These are phyloP conservation scores for Blastobotrys capitulatus DNA, from an alignment of 1,139 yeast species.

Conservation along the genomic window DNA sequence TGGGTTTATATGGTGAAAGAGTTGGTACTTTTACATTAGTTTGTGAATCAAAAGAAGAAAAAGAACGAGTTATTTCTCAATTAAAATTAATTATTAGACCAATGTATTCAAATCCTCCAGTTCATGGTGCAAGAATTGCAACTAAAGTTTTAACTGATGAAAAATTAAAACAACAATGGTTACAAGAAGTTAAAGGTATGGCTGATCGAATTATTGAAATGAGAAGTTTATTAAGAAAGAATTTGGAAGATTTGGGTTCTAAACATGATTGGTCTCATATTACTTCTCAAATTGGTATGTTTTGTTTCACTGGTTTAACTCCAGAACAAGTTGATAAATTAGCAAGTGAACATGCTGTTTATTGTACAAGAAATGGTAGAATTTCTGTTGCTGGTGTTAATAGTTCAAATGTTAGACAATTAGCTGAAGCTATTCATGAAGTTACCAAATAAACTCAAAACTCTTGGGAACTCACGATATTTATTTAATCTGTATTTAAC, in stretches of 20 bases:
- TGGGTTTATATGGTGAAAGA: constrained; percentile 98
- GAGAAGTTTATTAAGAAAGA: constrained; percentile 63
- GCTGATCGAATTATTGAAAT: constrained; percentile 73
- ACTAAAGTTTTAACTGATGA: constrained; percentile 65
- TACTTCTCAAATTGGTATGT: constrained; percentile 92
- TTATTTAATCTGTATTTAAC: background rate
- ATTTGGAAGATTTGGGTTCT: constrained; percentile 60
- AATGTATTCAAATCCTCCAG: constrained; percentile 90
- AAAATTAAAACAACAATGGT: constrained; percentile 73
- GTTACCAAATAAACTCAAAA: constrained; percentile 17
- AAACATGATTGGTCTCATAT: constrained; percentile 95
- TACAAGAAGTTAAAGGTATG: constrained; percentile 80
- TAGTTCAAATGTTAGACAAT: constrained; percentile 68
- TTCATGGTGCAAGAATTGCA: constrained; percentile 92
- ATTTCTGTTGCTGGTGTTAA: constrained; percentile 93
- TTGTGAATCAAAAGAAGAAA: constrained; percentile 34
- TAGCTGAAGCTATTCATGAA: constrained; percentile 70
- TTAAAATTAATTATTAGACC: constrained; percentile 73
- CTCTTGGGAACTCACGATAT: background rate
- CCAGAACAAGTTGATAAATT: constrained; percentile 76
- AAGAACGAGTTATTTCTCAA: constrained; percentile 57
- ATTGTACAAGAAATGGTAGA: constrained; percentile 67
- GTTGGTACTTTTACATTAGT: constrained; percentile 74
- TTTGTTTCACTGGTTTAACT: constrained; percentile 83
- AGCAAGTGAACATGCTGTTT: constrained; percentile 74